A percentile compares a stretch with the other conserved stretches of the same genome.
These are phyloP conservation scores for Coleophoma eucalyptorum DNA, from an alignment of 2,329 filamentous ascomycete genomes.

Conservation along the genomic window DNA sequence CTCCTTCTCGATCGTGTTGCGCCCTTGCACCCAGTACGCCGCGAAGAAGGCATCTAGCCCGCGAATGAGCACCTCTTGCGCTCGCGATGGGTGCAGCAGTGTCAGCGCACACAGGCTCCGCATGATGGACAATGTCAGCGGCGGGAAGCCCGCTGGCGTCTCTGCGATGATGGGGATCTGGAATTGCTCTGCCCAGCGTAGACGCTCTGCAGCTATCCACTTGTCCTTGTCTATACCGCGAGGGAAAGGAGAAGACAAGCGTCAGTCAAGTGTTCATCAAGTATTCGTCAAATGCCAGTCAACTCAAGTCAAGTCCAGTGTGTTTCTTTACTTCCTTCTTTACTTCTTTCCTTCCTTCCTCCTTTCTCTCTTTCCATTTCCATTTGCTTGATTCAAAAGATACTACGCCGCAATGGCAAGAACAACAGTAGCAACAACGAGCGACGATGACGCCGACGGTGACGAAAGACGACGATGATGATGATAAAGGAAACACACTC, in stretches of 20 bases:
- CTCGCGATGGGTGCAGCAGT: slow-evolving; percentile 11
- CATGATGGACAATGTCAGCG: slow-evolving; percentile 44
- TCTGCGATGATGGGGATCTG: slow-evolving; percentile 44
- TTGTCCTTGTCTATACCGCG: slow-evolving; percentile 48
- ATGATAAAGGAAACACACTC: slow-evolving; percentile 12
- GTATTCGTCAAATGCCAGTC: background rate
- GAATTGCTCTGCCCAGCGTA: slow-evolving; percentile 49
- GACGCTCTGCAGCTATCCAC: slow-evolving; percentile 50
- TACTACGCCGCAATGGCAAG: no score
- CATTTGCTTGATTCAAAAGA: no score
- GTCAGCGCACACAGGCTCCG: slow-evolving; percentile 46
- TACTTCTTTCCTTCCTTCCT: no score
- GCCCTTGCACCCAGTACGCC: slow-evolving; percentile 18
- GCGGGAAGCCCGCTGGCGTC: slow-evolving; percentile 47
- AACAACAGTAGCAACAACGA: no score
- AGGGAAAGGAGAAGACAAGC: background rate
- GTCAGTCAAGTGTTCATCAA: background rate
- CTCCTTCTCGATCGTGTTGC: slow-evolving; percentile 16
- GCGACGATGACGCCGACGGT: no score
- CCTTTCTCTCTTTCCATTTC: no score
- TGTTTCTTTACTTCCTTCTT: no score
- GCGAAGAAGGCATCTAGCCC: slow-evolving; percentile 17
- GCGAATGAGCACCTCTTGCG: slow-evolving; percentile 10
- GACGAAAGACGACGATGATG: no score
- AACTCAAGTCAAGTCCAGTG: background rate